These are phyloP conservation scores for Thelephora terrestris DNA, from an alignment of 1,284 basidiomycete species.

Conservation along the genomic window DNA sequence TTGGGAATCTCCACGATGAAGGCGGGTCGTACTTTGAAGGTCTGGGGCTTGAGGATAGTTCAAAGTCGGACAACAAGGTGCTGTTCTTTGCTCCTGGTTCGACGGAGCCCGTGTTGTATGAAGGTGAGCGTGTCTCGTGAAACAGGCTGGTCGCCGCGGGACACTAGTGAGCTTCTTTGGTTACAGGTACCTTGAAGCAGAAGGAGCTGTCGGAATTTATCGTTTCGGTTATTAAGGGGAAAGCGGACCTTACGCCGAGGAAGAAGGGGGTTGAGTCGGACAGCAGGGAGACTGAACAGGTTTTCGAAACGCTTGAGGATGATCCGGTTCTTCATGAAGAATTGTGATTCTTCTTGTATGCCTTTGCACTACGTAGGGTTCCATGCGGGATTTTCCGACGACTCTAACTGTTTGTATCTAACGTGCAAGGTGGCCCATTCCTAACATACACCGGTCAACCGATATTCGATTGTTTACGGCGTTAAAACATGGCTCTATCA, in stretches of 20 bases:
- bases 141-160: too few relatives aligned
- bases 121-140: conserved; percentile 33
- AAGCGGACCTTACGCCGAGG: conserved; percentile 37
- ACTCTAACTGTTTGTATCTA: too few relatives aligned
- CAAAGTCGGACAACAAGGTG: conserved; percentile 51
- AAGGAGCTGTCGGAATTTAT: conserved; percentile 61
- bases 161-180: background rate
- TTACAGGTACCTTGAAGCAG: conserved; percentile 49
- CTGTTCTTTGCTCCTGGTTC: conserved; percentile 54
- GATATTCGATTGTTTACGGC: too few relatives aligned
- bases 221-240: conserved; percentile 54
- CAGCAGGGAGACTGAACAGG: too few relatives aligned
- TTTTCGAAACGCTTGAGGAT: too few relatives aligned
- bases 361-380: too few relatives aligned
- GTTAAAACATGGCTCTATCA: too few relatives aligned
- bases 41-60: conserved; percentile 44
- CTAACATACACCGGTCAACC: too few relatives aligned
- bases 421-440: too few relatives aligned
- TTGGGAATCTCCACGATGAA: conserved; percentile 63
- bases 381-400: too few relatives aligned
- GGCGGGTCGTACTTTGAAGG: conserved; percentile 46
- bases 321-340: too few relatives aligned
- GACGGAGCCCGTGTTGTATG: conserved; percentile 41
- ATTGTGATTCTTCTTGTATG: too few relatives aligned
- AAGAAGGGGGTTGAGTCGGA: conserved; percentile 23